Evolutionary conservation across 164 flowering plant genomes (phyloP), one percentile per base, ranked within the genome.

Genomic region (Piper betle): DNA sequence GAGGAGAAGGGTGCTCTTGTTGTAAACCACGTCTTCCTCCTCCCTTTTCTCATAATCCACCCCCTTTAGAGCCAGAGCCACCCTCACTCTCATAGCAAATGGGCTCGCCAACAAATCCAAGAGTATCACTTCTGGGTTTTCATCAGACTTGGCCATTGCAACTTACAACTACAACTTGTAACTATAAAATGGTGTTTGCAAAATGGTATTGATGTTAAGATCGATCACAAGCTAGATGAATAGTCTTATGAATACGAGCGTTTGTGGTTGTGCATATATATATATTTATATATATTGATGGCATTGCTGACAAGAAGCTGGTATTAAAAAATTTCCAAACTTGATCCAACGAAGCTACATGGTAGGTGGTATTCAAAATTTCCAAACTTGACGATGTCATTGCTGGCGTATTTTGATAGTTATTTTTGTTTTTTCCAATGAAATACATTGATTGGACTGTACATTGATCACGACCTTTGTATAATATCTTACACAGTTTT

Each of bases 11-110:
- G 58, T 59, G 50, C 66, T 65, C 62, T 62, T 70, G 13, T 62
- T n/a, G 17, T 17, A 2, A 13, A 15, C 10, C 2, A 55, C 11
- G 57, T 42, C 20, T 19, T 65, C 65, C 50, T 65, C 65, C 50
- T 78, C 74, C 15, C 33, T 71, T 70, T 64, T 69, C 39, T 75
- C 73, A 20, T 73, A 75, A 20, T 69, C 33, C 5, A 78, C 55
- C 2, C 73, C 77, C 57, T 78, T 78, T 33, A 65, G 72, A 4
- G 63, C 72, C 33, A 75, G 41, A 2, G 79, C 77, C 2, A 75
- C 48, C 64, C 69, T 69, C 19, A 55, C 79, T 58, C 77, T 71
- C 73, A 68, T 69, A 9, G 75, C 79, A 60, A 62, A 75, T 6
- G 70, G 59, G 18, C 75, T 75, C 5, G 71, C 18, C 67, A 67